Base-by-base conservation (phyloP, 1,139 yeast species). In the Saccharomycopsis hybrid region DNA sequence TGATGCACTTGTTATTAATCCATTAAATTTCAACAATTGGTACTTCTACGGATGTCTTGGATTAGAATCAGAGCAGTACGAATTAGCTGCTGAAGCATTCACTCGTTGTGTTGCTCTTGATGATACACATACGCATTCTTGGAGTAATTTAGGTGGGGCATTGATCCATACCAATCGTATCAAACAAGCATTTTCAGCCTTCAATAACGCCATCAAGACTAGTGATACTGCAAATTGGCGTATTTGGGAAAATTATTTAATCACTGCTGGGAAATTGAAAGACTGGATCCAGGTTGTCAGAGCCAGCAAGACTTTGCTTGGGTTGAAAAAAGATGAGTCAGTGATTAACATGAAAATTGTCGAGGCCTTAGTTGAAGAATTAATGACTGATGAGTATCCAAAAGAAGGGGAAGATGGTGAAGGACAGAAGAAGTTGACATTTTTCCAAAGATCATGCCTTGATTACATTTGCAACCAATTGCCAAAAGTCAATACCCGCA, bases 121-220 rank as follows among this genome's bases (percentile, higher is more conserved):
- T 61, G 96, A 86, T 39, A 75, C 82, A 0, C 89, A 82, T 60
- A 76, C 94, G 0, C 81, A 81, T 62, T 81, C 96, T 1, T 94
- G 98, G 98, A 83, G 96, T n/a, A 94, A 92, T 62, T 73, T 94
- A 58, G 90, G 96, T 3, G 82, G 95, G 18, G 81, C 97, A 0
- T 73, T 87, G 50, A 68, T 89, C 43, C 77, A 78, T 55, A 33
- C 29, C 40, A 82, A 77, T 48, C 85, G 85, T 64, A 66, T 77
- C 30, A 75, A 77, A 54, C 95, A 88, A 56, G 95, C 97, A 0
- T 84, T 86, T 59, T 81, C 78, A 58, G 96, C 97, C 0, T 70
- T 89, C 56, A 82, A 84, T 60, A 80, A 80, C 55, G 96, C 97
- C 0, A 74, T 85, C 27, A 69, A 83, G 54, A 73, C 74, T 28